Evolutionary conservation across 345 rosid genomes (phyloP).

Genomic region (Aegle marmelos): DNA sequence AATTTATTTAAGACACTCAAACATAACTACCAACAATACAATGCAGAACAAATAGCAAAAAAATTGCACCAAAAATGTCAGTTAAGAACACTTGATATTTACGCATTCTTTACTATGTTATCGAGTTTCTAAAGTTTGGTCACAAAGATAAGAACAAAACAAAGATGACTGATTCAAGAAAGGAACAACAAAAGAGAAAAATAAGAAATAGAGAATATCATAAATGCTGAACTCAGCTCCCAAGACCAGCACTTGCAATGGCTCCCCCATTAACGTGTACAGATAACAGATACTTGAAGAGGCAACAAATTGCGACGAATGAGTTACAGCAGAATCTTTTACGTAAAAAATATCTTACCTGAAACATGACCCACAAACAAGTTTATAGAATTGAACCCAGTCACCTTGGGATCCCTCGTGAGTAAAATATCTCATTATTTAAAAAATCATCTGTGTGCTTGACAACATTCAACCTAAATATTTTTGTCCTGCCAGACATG

Average conservation of each 20-base stretch:
- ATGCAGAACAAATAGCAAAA: background rate
- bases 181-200: background rate
- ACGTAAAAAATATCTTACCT: conserved; percentile 12
- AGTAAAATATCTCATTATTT: background rate
- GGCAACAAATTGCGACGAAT: conserved; percentile 2
- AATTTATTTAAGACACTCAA: background rate
- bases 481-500: conserved; percentile 16
- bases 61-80: background rate
- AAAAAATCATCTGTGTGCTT: background rate
- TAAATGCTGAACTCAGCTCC: background rate
- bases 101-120: background rate
- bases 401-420: background rate
- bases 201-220: background rate
- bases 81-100: background rate
- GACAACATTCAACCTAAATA: conserved; percentile 14
- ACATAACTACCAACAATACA: background rate
- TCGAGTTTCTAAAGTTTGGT: background rate
- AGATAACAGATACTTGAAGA: background rate
- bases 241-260: background rate
- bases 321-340: background rate
- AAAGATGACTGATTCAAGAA: background rate
- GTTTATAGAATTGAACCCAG: background rate
- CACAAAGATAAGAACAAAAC: conserved; percentile 4
- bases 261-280: background rate
- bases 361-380: conserved; percentile 15